Percentiles rank a stretch among this genome's conserved stretches.
phyloP scores from a whole-genome alignment of 352 stramenopile species.

The Globisporangium yorkense region DNA sequence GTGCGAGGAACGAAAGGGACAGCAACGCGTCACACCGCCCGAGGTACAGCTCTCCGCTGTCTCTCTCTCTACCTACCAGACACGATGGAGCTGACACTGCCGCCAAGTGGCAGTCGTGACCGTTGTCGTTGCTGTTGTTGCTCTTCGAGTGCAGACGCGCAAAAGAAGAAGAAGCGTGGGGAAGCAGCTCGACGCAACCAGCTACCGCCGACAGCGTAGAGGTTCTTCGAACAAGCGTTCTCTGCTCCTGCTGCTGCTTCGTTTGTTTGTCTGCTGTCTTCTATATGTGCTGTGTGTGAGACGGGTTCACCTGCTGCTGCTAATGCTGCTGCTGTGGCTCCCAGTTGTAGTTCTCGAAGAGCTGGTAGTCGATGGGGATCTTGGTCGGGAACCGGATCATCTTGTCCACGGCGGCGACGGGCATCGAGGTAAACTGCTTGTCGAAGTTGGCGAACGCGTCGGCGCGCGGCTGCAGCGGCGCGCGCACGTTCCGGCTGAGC shows the following conservation, averaged over 20 bases:
- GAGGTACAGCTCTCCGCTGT: neutral
- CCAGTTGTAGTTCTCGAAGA: conserved; percentile 88
- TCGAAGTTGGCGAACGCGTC: conserved; percentile 84
- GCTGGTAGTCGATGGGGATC: conserved; percentile 73
- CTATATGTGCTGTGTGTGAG: neutral
- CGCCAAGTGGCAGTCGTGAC: too few relatives aligned
- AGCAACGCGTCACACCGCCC: neutral
- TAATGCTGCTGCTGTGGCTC: conserved; percentile 27
- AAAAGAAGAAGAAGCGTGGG: neutral
- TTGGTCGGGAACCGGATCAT: conserved; percentile 76
- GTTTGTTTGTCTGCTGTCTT: neutral
- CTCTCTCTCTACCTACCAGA: too few relatives aligned
- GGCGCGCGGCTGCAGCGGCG: conserved; percentile 59
- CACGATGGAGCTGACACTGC: neutral
- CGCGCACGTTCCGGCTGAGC: conserved; percentile 32
- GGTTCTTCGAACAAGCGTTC: conserved; percentile 1
- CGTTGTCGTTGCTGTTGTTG: neutral
- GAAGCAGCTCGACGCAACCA: neutral
- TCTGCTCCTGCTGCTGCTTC: neutral
- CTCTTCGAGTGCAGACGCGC: neutral
- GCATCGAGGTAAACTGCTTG: conserved; percentile 81
- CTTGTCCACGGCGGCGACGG: conserved; percentile 54
- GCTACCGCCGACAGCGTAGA: neutral
- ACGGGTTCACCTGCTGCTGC: neutral
- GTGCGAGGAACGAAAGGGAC: neutral